phyloP scores from a whole-genome alignment of 129 eudicot species.

The Rutidosis leptorrhynchoides region DNA sequence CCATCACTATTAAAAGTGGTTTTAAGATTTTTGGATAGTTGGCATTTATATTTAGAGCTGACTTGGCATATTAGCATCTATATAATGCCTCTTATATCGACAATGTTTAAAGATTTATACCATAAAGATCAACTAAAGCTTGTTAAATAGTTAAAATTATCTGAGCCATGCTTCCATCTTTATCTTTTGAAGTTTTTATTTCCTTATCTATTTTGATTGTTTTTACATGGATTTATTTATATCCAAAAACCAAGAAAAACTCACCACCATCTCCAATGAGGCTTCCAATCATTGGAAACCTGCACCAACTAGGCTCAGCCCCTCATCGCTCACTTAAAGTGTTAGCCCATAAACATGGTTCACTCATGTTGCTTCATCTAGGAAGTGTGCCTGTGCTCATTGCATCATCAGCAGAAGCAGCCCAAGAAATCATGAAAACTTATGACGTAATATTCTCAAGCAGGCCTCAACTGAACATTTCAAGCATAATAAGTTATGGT shows the following conservation, averaged over 20 bases:
- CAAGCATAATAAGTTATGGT: constrained; percentile 13
- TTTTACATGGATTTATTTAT: background rate
- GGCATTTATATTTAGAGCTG: no score
- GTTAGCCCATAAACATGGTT: constrained; percentile 29
- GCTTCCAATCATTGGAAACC: constrained; percentile 41
- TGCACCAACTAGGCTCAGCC: constrained; percentile 33
- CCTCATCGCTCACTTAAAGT: constrained; percentile 32
- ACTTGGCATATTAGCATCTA: no score
- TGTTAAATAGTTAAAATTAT: no score
- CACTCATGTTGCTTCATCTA: constrained; percentile 31
- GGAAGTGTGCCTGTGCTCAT: constrained; percentile 35
- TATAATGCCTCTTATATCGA: no score
- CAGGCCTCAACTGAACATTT: constrained; percentile 27
- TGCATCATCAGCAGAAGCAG: constrained; percentile 32
- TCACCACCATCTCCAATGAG: constrained; percentile 40
- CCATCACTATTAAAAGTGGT: no score
- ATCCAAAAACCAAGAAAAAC: background rate
- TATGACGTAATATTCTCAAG: constrained; percentile 25
- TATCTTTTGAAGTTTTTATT: background rate
- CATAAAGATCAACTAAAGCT: no score
- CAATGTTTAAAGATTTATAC: no score
- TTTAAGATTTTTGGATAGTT: no score
- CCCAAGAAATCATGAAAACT: constrained; percentile 38
- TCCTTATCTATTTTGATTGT: background rate
- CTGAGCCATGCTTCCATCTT: background rate